Base-by-base conservation (phyloP, 2,329 filamentous ascomycete species). In the Verticillium nonalfalfae region DNA sequence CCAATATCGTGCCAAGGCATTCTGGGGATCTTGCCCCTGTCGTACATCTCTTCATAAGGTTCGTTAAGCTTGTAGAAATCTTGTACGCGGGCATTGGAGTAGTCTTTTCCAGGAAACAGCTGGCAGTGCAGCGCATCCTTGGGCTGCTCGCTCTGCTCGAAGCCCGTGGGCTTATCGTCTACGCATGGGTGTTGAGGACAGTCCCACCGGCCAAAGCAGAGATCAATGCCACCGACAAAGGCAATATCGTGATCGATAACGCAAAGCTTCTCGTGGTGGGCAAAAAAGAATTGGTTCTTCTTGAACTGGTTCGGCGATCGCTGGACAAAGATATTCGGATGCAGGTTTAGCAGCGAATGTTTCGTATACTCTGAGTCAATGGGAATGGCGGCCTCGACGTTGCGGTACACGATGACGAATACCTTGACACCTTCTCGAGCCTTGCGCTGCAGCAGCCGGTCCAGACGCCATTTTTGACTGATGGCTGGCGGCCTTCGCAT, bases 1-100 rank as follows among this genome's bases (percentile, higher is more conserved):
- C 90, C 87, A 64, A 99, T 93, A 73, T 99, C 95, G 70, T 99
- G 95, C 95, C 95, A 99, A 1, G 95, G 94, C 95, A 98, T 99
- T 64, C 95, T 83, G 1, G 95, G 93, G 18, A 94, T 85, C 72
- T 90, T 90, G 63, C 86, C 89, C 60, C 95, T 89, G 74, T 98
- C 92, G 70, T 98, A 99, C 95, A 98, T 98, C 75, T 99, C 95
- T 71, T 97, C 95, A 70, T 98, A 98, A 1, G 95, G 95, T 73
- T 96, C 92, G 71, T 95, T 90, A 33, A 99, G 84, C 62, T 88
- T 87, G 78, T 92, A 97, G 72, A 99, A 99, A 73, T 99, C 95
- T 68, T 96, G 91, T 3, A 97, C 91, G 68, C 95, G 85, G 18
- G 95, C 94, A 69, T 99, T 99, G 0, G 93, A 97, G 75, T 99